These are phyloP conservation scores for Penicillium sp. DNA, from an alignment of 2,329 filamentous ascomycete genomes.

Conservation along the genomic window DNA sequence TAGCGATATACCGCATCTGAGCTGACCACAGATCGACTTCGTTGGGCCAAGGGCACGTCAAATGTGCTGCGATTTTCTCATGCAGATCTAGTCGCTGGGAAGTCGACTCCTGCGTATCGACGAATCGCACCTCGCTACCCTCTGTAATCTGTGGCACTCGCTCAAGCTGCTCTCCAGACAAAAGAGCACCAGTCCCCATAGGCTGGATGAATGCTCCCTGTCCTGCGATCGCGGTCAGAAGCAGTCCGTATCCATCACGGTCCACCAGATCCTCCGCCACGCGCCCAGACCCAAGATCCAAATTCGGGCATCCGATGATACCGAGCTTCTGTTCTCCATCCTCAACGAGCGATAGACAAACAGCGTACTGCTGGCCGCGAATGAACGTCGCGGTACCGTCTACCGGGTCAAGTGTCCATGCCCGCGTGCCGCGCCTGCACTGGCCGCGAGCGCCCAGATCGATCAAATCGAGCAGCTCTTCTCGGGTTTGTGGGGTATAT, in stretches of 20 bases:
- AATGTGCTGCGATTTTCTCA: constrained; percentile 37
- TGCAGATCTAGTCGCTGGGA: constrained; percentile 42
- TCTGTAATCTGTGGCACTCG: constrained; percentile 24
- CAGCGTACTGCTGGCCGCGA: constrained; percentile 61
- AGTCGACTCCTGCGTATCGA: constrained; percentile 42
- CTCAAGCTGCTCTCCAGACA: constrained; percentile 33
- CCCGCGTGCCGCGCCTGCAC: constrained; percentile 41
- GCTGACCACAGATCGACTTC: constrained; percentile 53
- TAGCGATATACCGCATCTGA: constrained; percentile 56
- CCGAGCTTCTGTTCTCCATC: constrained; percentile 59
- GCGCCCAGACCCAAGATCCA: constrained; percentile 43
- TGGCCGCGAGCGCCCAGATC: constrained; percentile 55
- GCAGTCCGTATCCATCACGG: constrained; percentile 47
- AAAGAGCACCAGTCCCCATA: constrained; percentile 36
- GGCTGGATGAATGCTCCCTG: constrained; percentile 44
- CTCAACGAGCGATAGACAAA: constrained; percentile 60
- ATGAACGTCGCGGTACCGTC: constrained; percentile 66
- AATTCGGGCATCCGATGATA: constrained; percentile 63
- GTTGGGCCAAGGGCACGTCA: constrained; percentile 48
- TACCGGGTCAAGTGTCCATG: constrained; percentile 66
- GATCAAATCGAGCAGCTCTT: constrained; percentile 63
- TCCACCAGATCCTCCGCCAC: constrained; percentile 46
- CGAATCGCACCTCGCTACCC: constrained; percentile 43
- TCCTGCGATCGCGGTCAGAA: constrained; percentile 51
- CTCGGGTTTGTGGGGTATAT: constrained; percentile 44